A percentile compares a stretch with the other conserved stretches of the same genome.
Evolutionary conservation across 352 stramenopile genomes (phyloP).

Genomic region (Phytophthora sp.): DNA sequence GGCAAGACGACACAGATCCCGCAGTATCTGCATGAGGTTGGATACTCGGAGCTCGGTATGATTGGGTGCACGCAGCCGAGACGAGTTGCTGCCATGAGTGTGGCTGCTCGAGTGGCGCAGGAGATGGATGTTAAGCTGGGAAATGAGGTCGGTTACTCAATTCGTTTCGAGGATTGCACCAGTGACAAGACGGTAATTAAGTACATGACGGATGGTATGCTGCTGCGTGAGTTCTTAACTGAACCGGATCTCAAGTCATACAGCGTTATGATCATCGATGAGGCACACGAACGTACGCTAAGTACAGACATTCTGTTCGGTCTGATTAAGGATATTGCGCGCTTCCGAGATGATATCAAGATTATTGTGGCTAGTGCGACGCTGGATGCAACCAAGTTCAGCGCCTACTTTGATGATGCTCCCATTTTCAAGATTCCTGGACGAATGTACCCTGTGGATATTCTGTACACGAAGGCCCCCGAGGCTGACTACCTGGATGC

Average conservation of each 20-base stretch:
- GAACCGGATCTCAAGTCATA: constrained; percentile 97
- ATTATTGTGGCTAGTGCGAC: constrained; percentile 98
- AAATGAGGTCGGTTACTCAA: constrained; percentile 98
- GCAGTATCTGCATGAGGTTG: constrained; percentile 97
- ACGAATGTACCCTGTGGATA: constrained; percentile 95
- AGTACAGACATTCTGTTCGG: constrained; percentile 99
- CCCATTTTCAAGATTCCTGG: constrained; percentile 99
- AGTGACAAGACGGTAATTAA: constrained; percentile 97
- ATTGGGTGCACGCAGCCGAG: constrained; percentile 96
- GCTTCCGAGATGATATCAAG: constrained; percentile 97
- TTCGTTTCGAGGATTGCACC: constrained; percentile 99
- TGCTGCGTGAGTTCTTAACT: constrained; percentile 98
- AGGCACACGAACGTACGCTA: constrained; percentile 98
- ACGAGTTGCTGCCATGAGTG: constrained; percentile 98
- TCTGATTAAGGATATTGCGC: constrained; percentile 98
- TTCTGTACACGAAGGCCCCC: constrained; percentile 98
- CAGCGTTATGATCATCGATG: constrained; percentile 98
- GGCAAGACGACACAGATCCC: constrained; percentile 99
- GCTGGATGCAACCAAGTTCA: constrained; percentile 99
- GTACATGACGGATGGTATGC: constrained; percentile 99
- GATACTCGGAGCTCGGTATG: constrained; percentile 96
- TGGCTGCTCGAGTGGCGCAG: constrained; percentile 98
- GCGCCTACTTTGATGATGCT: constrained; percentile 98
- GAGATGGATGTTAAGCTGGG: constrained; percentile 98
- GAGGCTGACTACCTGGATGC: constrained; percentile 99